Conservation (phyloP, 148 eudicot genomes). For the Chenopodium berlandieri region DNA sequence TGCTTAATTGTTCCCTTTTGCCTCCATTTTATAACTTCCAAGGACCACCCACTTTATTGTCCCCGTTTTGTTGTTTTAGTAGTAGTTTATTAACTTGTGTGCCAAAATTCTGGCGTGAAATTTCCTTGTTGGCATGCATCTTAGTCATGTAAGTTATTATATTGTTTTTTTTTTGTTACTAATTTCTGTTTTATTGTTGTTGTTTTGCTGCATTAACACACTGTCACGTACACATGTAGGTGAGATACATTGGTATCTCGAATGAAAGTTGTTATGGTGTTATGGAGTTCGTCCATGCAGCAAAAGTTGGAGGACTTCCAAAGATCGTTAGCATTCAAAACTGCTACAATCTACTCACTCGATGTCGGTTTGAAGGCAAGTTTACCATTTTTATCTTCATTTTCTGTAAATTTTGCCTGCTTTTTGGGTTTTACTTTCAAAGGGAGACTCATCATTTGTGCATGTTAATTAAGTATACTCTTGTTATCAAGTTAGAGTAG, state of each 20-base stretch:
- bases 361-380: conserved; percentile 84
- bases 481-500: neutral
- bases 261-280: conserved; percentile 98
- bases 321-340: conserved; percentile 94
- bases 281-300: conserved; percentile 95
- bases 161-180: neutral
- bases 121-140: neutral
- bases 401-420: neutral
- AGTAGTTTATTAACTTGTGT: neutral
- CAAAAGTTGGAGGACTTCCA: conserved; percentile 82
- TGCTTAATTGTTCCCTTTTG: neutral
- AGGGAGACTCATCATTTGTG: neutral
- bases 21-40: neutral
- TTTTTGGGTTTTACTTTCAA: neutral
- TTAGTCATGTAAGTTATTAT: neutral
- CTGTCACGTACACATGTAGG: conserved; percentile 41
- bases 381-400: conserved; percentile 9
- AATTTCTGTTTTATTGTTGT: neutral
- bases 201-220: conserved; percentile 5
- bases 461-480: neutral
- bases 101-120: neutral
- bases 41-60: neutral
- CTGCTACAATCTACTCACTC: conserved; percentile 68
- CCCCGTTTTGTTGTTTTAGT: neutral
- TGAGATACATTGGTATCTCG: conserved; percentile 89